Evolutionary conservation across 805 yeast species (phyloP), one percentile per base, ranked within the genome.

Genomic region (Teunomyces lycoperdinae): DNA sequence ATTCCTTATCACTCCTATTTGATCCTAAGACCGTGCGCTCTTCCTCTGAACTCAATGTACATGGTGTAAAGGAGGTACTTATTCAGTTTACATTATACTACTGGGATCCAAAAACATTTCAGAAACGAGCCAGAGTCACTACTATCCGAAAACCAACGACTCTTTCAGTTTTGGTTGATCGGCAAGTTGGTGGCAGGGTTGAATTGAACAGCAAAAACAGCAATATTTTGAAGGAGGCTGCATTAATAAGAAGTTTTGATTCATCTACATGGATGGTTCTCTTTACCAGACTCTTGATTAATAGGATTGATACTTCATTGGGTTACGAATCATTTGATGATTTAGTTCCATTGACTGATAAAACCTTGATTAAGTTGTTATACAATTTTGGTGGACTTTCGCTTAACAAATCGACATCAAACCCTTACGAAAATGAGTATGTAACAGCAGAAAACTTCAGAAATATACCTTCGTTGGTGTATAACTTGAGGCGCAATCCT

Each of bases 241-340:
- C 54, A 7, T 43, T 66, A 11, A 39, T 63, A 17, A 57, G 55
- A 6, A 57, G 69, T 28, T 73, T 74, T 52, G 68, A 74, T 50
- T 66, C 62, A 29, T 49, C 56, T 11, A 54, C 58, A 3, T 72
- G 71, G 62, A 49, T 63, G 20, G 57, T 64, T 1, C 48, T 70
- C 9, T 51, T 72, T 14, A 50, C 70, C 0, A 54, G 75, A 27
- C 54, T 71, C 8, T 48, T 68, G 27, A 59, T 71, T n/a, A 55
- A 63, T 49, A 68, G 64, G 34, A 66, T 68, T 6, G 71, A 70
- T 49, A 63, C 68, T 3, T 49, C 58, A 9, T 50, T 67, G 31
- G 74, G 76, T 5, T 70, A 52, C 50, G 68, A 66, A 20, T 48
- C 58, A 26, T 65, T 67, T 45, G 70, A 66, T 10, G 61, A 59